phyloP scores from a whole-genome alignment of 805 yeast genomes.

The Sugiyamaella floridensis region DNA sequence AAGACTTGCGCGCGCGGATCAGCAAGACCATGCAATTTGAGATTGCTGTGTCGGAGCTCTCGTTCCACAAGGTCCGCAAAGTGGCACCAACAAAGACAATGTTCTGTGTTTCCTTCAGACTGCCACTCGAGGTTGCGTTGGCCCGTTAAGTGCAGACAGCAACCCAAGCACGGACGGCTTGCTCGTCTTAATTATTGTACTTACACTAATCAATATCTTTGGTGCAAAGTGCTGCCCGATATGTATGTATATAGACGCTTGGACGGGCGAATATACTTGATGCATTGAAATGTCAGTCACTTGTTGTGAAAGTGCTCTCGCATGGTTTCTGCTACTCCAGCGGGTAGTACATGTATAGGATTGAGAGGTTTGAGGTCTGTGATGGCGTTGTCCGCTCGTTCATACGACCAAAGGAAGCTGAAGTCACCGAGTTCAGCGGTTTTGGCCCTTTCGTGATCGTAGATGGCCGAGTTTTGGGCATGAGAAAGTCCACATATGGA shows the following conservation, averaged over 20 bases:
- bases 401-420: conserved; percentile 29
- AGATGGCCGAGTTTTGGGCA: conserved; percentile 39
- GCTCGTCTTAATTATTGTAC: too few species aligned
- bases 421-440: conserved; percentile 20
- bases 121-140: conserved; percentile 40
- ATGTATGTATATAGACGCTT: too few species aligned
- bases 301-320: background rate
- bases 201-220: too few species aligned
- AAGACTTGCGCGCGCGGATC: conserved; percentile 55
- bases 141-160: conserved; percentile 1
- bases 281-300: background rate
- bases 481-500: conserved; percentile 66
- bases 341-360: conserved; percentile 57
- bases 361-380: conserved; percentile 32
- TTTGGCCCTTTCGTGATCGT: conserved; percentile 18
- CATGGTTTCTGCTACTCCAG: conserved; percentile 35
- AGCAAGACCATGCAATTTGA: conserved; percentile 41
- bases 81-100: conserved; percentile 97
- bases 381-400: background rate
- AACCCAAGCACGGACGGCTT: too few species aligned
- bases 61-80: conserved; percentile 79
- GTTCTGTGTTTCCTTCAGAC: conserved; percentile 77
- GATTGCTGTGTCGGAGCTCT: conserved; percentile 39
- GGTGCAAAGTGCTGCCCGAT: too few species aligned
- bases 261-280: too few species aligned